Evolutionary conservation across 257 asterid species (phyloP).

Genomic region (Nicotiana paniculata): DNA sequence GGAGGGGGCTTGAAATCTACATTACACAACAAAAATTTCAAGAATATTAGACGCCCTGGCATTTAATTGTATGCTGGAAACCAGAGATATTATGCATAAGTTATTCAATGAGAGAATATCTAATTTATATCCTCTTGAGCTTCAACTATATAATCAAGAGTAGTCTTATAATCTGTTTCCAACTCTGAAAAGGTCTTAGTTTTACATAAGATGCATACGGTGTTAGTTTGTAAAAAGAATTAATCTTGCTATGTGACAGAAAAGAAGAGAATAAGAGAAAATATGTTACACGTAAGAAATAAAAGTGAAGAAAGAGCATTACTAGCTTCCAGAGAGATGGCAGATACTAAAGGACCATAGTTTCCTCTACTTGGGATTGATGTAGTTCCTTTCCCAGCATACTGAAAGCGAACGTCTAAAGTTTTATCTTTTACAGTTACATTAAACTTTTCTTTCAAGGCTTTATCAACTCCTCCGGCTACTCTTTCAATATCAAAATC

Average conservation of each 20-base stretch:
- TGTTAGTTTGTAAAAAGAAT: not conserved
- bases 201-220: not conserved
- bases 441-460: conserved; percentile 7
- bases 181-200: not conserved
- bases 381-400: conserved; percentile 49
- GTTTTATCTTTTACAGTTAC: conserved; percentile 26
- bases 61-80: not conserved
- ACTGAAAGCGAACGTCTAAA: conserved; percentile 40
- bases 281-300: not conserved
- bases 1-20: conserved; percentile 45
- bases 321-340: conserved; percentile 55
- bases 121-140: not conserved
- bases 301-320: not conserved
- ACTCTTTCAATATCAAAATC: conserved; percentile 39
- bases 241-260: not conserved
- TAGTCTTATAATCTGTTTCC: not conserved
- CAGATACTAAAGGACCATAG: conserved; percentile 57
- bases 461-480: conserved; percentile 42
- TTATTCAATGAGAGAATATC: not conserved
- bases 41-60: not conserved
- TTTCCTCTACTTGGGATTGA: conserved; percentile 38
- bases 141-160: not conserved
- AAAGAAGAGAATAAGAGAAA: not conserved
- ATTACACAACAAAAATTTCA: conserved; percentile 7
- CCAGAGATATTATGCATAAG: not conserved